Conservation (phyloP, 441 rosid genomes). For the Adansonia madagascariensis region DNA sequence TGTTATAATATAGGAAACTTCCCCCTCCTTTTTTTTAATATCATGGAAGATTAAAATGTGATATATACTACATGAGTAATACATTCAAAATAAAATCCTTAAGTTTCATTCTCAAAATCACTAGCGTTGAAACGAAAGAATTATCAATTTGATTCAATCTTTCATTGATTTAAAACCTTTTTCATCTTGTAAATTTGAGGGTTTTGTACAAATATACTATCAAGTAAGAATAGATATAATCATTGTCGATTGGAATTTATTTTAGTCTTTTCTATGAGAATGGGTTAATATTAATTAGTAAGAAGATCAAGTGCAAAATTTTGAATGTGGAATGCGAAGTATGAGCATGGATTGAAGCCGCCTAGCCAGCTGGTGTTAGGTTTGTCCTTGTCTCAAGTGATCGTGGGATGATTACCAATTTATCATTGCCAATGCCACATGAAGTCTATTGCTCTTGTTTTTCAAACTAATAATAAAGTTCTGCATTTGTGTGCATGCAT, state of each 20-base stretch:
- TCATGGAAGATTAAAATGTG: too few species aligned
- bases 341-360: neutral
- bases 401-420: neutral
- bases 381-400: neutral
- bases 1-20: neutral
- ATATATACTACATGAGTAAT: too few species aligned
- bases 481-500: neutral
- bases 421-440: neutral
- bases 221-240: neutral
- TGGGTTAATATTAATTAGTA: neutral
- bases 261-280: neutral
- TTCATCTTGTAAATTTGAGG: neutral
- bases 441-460: conserved; percentile 8
- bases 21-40: too few species aligned
- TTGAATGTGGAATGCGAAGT: too few species aligned
- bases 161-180: neutral
- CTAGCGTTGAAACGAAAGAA: too few species aligned
- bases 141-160: neutral
- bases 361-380: neutral
- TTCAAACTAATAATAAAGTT: conserved; percentile 18
- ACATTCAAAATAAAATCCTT: neutral
- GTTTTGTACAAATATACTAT: too few species aligned
- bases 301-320: too few species aligned
- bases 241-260: neutral
- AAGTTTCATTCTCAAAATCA: neutral